These are phyloP conservation scores for Fusarium xylarioides DNA, from an alignment of 2,329 filamentous ascomycete species.

Conservation along the genomic window DNA sequence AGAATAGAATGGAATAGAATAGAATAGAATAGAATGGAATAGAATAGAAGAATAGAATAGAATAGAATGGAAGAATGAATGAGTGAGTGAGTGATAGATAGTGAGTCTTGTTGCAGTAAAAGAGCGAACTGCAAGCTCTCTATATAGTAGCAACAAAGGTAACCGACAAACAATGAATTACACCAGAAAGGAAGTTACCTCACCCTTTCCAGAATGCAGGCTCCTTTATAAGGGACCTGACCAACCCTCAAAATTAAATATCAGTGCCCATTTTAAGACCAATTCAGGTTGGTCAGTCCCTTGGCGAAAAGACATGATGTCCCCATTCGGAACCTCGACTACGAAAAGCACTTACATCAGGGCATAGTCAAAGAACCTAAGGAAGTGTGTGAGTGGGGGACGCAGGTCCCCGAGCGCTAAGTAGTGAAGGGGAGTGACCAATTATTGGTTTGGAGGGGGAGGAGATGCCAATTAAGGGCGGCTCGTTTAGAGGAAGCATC, in stretches of 20 bases:
- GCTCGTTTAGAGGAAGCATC: constrained; percentile 4
- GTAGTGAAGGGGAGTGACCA: constrained; percentile 15
- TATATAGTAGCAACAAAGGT: constrained; percentile 22
- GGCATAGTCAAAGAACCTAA: neutral
- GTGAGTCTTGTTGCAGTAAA: constrained; percentile 12
- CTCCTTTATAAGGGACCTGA: constrained; percentile 32
- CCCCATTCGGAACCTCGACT: constrained; percentile 6
- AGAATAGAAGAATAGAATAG: neutral
- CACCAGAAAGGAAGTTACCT: neutral
- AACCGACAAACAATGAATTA: constrained; percentile 3
- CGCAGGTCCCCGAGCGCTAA: constrained; percentile 22
- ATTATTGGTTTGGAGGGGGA: constrained; percentile 18
- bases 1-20: constrained; percentile 1
- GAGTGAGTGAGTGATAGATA: neutral
- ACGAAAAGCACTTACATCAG: constrained; percentile 14
- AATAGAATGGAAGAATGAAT: neutral
- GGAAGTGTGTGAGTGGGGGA: constrained; percentile 12
- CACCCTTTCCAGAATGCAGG: constrained; percentile 5
- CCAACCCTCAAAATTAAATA: constrained; percentile 32
- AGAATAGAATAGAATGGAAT: neutral
- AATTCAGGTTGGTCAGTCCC: constrained; percentile 4
- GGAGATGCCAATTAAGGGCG: constrained; percentile 22
- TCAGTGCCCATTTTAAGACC: constrained; percentile 6
- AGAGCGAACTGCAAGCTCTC: constrained; percentile 28
- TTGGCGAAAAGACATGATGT: constrained; percentile 24